These are phyloP conservation scores for Theileria parva DNA, from an alignment of 169 alveolate genomes.

Conservation along the genomic window DNA sequence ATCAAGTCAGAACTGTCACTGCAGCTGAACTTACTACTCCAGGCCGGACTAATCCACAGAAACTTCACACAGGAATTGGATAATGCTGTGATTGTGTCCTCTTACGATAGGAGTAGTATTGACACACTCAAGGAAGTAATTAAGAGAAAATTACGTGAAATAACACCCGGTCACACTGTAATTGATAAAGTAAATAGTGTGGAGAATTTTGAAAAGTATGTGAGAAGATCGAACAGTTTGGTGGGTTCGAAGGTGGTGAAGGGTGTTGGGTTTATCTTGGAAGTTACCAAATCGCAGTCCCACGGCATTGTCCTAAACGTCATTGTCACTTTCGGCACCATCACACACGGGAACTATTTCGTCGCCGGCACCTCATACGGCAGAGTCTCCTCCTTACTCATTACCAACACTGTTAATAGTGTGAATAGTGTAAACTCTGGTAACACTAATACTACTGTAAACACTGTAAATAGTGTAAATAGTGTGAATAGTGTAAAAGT, in stretches of 20 bases:
- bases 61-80: constrained; percentile 57
- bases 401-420: constrained; percentile 6
- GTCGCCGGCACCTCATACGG: constrained; percentile 81
- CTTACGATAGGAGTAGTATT: constrained; percentile 62
- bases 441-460: no score
- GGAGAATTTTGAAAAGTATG: constrained; percentile 55
- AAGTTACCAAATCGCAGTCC: constrained; percentile 66
- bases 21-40: constrained; percentile 62
- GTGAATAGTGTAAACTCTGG: no score
- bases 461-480: no score
- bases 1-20: constrained; percentile 69
- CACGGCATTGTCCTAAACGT: constrained; percentile 69
- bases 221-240: constrained; percentile 72
- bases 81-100: constrained; percentile 67
- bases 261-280: constrained; percentile 72
- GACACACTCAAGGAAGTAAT: constrained; percentile 31
- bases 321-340: constrained; percentile 70
- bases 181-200: no score
- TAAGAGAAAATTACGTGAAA: constrained; percentile 28
- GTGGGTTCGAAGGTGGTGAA: constrained; percentile 66
- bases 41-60: constrained; percentile 55
- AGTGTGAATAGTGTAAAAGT: constrained; percentile 68
- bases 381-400: constrained; percentile 65
- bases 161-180: constrained; percentile 49
- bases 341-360: constrained; percentile 76